A percentile compares a stretch with the other conserved stretches of the same genome.
Conservation (phyloP, 768 basidiomycete genomes). For the Mycena polygramma region DNA sequence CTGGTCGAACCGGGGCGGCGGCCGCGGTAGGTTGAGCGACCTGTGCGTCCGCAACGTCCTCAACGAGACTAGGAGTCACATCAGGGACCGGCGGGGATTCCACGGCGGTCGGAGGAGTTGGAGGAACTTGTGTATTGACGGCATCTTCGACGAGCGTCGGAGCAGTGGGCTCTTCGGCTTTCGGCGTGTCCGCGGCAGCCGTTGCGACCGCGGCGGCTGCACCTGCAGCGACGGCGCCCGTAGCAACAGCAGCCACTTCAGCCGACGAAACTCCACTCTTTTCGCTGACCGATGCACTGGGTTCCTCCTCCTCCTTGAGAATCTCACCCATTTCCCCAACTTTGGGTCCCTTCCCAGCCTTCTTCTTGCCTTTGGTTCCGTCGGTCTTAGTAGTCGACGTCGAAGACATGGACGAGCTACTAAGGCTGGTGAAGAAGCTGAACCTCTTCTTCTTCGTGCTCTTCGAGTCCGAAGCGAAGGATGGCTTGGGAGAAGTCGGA, state of each 20-base stretch:
- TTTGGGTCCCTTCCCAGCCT: slow-evolving; percentile 48
- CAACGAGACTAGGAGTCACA: slow-evolving; percentile 15
- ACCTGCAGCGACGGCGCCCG: slow-evolving; percentile 37
- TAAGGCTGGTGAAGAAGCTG: slow-evolving; percentile 66
- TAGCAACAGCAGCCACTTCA: slow-evolving; percentile 30
- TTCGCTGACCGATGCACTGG: slow-evolving; percentile 15
- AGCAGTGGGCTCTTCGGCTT: slow-evolving; percentile 18
- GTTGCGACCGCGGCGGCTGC: slow-evolving; percentile 34
- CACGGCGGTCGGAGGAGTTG: neutral
- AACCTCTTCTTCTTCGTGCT: slow-evolving; percentile 71
- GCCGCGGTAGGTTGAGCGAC: slow-evolving; percentile 22
- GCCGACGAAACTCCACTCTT: slow-evolving; percentile 30
- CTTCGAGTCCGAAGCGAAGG: slow-evolving; percentile 62
- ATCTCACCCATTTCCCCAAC: slow-evolving; percentile 83
- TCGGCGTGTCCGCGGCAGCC: slow-evolving; percentile 18
- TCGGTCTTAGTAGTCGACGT: slow-evolving; percentile 46
- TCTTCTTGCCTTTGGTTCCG: slow-evolving; percentile 53
- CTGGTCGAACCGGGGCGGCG: neutral
- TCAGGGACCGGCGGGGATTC: slow-evolving; percentile 10
- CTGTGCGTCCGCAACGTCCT: slow-evolving; percentile 23
- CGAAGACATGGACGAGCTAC: slow-evolving; percentile 48
- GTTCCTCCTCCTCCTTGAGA: slow-evolving; percentile 63
- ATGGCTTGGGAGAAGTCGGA: slow-evolving; percentile 58
- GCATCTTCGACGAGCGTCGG: slow-evolving; percentile 25
- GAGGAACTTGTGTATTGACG: slow-evolving; percentile 15